Evolutionary conservation across 768 basidiomycete species (phyloP).

Genomic region (Hortiboletus campestris): DNA sequence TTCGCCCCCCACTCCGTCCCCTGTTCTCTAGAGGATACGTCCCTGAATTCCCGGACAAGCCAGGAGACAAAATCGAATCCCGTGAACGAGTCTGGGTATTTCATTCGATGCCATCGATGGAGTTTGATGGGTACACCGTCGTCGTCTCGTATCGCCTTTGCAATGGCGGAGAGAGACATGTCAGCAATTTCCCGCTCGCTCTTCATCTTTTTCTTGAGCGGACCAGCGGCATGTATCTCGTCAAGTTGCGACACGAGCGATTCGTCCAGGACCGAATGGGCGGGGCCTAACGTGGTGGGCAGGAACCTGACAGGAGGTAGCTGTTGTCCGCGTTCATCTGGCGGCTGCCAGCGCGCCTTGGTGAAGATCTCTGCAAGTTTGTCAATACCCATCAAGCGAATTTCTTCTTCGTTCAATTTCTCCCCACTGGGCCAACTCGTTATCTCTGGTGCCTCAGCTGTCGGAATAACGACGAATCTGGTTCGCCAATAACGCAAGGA

Average conservation of each 20-base stretch:
- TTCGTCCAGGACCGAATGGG: conserved; percentile 76
- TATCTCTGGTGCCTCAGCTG: conserved; percentile 61
- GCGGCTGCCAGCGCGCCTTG: conserved; percentile 74
- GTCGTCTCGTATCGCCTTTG: conserved; percentile 83
- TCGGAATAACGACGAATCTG: conserved; percentile 89
- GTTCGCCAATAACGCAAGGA: conserved; percentile 92
- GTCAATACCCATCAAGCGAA: conserved; percentile 84
- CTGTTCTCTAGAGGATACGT: conserved; percentile 79
- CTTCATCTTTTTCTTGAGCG: conserved; percentile 76
- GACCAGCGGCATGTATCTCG: conserved; percentile 71
- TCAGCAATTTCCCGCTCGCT: conserved; percentile 72
- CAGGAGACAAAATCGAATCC: conserved; percentile 90
- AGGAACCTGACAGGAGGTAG: conserved; percentile 71
- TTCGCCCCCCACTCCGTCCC: conserved; percentile 76
- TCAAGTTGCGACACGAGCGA: conserved; percentile 78
- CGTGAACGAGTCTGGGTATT: conserved; percentile 81
- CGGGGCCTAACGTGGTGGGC: conserved; percentile 82
- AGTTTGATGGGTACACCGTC: conserved; percentile 82
- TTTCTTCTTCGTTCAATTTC: conserved; percentile 80
- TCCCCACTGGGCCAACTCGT: conserved; percentile 66
- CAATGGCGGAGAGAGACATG: conserved; percentile 61
- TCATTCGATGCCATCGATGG: conserved; percentile 75
- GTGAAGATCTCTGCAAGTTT: conserved; percentile 88
- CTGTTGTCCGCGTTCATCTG: conserved; percentile 39
- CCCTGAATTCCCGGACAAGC: conserved; percentile 88